Conservation (phyloP, 2,329 filamentous ascomycete species). For the Ampelomyces quisqualis region DNA sequence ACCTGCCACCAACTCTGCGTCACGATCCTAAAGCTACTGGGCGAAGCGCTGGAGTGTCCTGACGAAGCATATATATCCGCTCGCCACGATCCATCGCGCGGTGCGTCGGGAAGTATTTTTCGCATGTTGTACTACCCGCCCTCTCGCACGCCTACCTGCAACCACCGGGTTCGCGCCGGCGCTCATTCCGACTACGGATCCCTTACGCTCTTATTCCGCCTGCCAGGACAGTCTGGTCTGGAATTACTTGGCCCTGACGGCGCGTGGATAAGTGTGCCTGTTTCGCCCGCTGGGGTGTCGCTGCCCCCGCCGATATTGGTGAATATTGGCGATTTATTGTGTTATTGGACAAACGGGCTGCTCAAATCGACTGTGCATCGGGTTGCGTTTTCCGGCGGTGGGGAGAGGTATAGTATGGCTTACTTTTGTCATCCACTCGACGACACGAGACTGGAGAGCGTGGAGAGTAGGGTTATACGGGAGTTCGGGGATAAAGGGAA, state of each 20-base stretch:
- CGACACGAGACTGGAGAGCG: constrained; percentile 54
- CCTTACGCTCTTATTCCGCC: constrained; percentile 75
- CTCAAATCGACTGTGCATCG: constrained; percentile 86
- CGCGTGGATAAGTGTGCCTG: constrained; percentile 49
- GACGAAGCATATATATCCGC: constrained; percentile 59
- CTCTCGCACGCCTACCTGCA: constrained; percentile 38
- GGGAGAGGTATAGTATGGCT: constrained; percentile 58
- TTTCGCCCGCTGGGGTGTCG: too few species aligned
- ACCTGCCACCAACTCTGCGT: constrained; percentile 73
- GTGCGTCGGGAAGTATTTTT: constrained; percentile 55
- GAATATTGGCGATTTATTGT: constrained; percentile 72
- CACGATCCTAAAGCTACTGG: constrained; percentile 73
- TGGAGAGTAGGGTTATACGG: constrained; percentile 56
- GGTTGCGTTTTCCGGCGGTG: constrained; percentile 66
- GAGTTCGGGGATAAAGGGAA: constrained; percentile 39
- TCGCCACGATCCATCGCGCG: constrained; percentile 57
- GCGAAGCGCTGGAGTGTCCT: constrained; percentile 66
- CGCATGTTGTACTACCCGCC: constrained; percentile 56
- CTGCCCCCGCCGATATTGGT: constrained; percentile 49
- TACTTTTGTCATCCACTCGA: constrained; percentile 66
- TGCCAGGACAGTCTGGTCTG: constrained; percentile 79
- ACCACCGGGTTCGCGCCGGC: constrained; percentile 70
- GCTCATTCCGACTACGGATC: constrained; percentile 86
- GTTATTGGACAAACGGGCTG: constrained; percentile 88
- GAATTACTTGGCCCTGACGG: constrained; percentile 68